Base-by-base conservation (phyloP, 164 flowering plant genomes). In the Vitis amurensis region DNA sequence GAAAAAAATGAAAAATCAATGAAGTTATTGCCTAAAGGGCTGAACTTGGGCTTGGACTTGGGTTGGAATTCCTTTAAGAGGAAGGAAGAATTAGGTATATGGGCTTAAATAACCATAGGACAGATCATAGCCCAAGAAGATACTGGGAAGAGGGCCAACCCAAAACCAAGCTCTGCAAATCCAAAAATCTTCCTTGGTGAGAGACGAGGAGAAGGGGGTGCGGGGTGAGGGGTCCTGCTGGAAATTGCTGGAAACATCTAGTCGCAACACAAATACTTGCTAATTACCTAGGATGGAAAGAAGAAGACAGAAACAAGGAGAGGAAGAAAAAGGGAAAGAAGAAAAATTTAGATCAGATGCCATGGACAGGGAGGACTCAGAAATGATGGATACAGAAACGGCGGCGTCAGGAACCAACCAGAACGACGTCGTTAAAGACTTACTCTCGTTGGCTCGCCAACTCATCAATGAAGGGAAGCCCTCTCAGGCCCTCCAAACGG, bases 401-500 rank as follows among this genome's bases (percentile, higher is more conserved):
- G 1, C 61, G 64, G 9, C 70, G 44, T 44, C 62, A 23, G 47
- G 27, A 52, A 11, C 69, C 59, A 65, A 57, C 63, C 61, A 47
- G 50, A 9, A 12, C 68, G 73, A 67, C 61, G 70, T 10, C 66
- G 70, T 68, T 0, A 29, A 67, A n/a, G 81, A 81, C 4, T 55
- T 85, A 3, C 80, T 83, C 55, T 9, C 78, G 11, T 47, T 74
- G 66, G 84, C 85, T 76, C 84, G 88, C 57, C 76, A 65, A 2
- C 77, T 82, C 69, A 70, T 82, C 72, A 63, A 65, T 61, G 70
- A 84, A 44, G 85, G 88, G 11, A 72, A 80, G 19, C 88, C 84
- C 63, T 74, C 88, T 37, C 78, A 80, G 64, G 88, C 88, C 49
- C 88, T 84, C 55, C 85, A 84, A 74, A 78, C 85, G 80, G 88